phyloP scores from a whole-genome alignment of 2,329 filamentous ascomycete species.

The Sporothrix humicola region DNA sequence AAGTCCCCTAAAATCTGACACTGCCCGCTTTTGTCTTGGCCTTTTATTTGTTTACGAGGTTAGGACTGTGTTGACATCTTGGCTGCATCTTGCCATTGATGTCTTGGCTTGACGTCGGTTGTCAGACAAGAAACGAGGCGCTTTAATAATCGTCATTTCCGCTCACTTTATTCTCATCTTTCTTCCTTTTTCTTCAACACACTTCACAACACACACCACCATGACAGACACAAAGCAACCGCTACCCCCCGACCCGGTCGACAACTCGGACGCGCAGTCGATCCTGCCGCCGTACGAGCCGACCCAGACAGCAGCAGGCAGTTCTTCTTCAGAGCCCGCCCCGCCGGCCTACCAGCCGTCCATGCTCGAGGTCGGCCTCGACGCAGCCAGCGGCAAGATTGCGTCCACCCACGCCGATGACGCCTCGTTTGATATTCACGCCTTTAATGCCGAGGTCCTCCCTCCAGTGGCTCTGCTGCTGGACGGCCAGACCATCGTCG shows the following conservation, averaged over 20 bases:
- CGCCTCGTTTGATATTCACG: background rate
- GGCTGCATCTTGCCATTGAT: background rate
- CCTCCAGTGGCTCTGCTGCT: background rate
- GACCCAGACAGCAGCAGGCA: background rate
- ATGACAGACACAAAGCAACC: background rate
- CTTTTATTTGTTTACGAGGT: too few relatives aligned
- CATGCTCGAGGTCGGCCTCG: slow-evolving; percentile 3
- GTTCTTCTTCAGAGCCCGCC: background rate
- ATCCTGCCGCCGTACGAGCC: slow-evolving; percentile 17
- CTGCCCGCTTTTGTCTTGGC: too few relatives aligned
- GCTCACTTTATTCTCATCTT: background rate
- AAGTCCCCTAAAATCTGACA: too few relatives aligned
- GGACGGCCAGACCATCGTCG: slow-evolving; percentile 6
- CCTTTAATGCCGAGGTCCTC: slow-evolving; percentile 4
- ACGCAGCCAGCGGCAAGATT: background rate
- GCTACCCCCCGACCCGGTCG: background rate
- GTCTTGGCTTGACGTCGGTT: background rate
- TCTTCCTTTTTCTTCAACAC: background rate
- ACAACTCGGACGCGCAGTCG: slow-evolving; percentile 9
- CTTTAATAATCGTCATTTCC: background rate
- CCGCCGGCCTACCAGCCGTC: slow-evolving; percentile 6
- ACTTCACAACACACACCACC: background rate
- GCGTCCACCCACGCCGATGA: background rate
- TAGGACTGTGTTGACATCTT: background rate
- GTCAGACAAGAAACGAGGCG: too few relatives aligned